These are phyloP conservation scores for Exidia glandulosa DNA, from an alignment of 768 basidiomycete species.

Conservation along the genomic window DNA sequence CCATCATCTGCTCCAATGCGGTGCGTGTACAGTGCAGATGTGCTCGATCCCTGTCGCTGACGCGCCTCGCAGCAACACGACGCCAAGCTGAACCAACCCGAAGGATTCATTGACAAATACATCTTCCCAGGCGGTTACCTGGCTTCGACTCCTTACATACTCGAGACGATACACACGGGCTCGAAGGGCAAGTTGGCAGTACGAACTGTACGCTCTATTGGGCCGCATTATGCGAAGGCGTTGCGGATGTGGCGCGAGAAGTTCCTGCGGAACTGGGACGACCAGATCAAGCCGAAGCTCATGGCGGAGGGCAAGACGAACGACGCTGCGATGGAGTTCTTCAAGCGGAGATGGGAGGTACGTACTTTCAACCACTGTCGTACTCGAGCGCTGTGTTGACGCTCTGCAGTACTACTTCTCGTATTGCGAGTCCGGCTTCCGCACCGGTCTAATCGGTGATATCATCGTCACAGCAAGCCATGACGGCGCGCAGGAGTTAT, in stretches of 20 bases:
- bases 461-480: not conserved
- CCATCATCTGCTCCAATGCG: conserved; percentile 42
- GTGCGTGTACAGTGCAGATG: not conserved
- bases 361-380: not conserved
- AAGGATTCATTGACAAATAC: not conserved
- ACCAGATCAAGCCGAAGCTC: conserved; percentile 17
- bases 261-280: conserved; percentile 20
- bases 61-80: not conserved
- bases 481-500: no score
- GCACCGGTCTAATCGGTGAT: not conserved
- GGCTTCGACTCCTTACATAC: conserved; percentile 20
- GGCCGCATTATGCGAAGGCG: conserved; percentile 26
- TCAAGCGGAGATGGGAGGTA: not conserved
- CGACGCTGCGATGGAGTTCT: not conserved
- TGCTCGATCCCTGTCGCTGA: not conserved
- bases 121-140: conserved; percentile 29
- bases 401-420: not conserved
- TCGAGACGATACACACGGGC: conserved; percentile 18
- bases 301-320: conserved; percentile 10
- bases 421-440: not conserved
- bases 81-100: not conserved
- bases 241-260: conserved; percentile 25
- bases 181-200: conserved; percentile 18
- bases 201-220: conserved; percentile 26
- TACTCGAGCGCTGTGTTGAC: not conserved